Evolutionary conservation across 2,329 filamentous ascomycete species (phyloP).

Genomic region (Keithomyces neogunnii): DNA sequence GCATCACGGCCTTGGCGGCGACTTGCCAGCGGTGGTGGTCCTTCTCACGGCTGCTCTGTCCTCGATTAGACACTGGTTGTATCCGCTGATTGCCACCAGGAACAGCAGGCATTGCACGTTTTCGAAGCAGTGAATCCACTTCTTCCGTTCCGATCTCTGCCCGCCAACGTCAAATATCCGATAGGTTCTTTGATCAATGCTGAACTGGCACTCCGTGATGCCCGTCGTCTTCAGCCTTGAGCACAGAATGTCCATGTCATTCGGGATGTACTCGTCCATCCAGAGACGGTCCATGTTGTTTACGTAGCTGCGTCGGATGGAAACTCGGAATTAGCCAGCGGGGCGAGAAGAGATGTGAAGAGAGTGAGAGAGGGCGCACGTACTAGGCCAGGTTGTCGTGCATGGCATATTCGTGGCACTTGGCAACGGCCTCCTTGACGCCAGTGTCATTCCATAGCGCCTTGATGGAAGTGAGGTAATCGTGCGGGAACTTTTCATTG

Average conservation of each 20-base stretch:
- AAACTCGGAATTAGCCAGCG: background rate
- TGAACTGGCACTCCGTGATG: conserved; percentile 95
- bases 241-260: conserved; percentile 87
- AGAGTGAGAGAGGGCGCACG: conserved; percentile 23
- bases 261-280: conserved; percentile 73
- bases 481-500: conserved; percentile 69
- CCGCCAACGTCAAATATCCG: conserved; percentile 97
- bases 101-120: conserved; percentile 89
- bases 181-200: conserved; percentile 89
- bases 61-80: conserved; percentile 92
- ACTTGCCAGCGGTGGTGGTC: background rate
- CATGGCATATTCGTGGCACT: conserved; percentile 92
- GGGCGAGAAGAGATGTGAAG: background rate
- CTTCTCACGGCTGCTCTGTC: conserved; percentile 41
- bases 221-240: conserved; percentile 97
- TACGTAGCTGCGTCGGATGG: conserved; percentile 60
- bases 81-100: conserved; percentile 89
- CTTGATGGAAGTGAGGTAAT: conserved; percentile 75
- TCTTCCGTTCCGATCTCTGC: conserved; percentile 93
- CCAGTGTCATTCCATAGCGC: conserved; percentile 75
- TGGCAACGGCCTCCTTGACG: conserved; percentile 75
- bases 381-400: conserved; percentile 95
- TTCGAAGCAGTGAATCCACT: conserved; percentile 98
- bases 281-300: conserved; percentile 68
- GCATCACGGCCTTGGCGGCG: background rate